Base-by-base conservation (phyloP, 2,329 filamentous ascomycete species). In the Xylaria sp. region DNA sequence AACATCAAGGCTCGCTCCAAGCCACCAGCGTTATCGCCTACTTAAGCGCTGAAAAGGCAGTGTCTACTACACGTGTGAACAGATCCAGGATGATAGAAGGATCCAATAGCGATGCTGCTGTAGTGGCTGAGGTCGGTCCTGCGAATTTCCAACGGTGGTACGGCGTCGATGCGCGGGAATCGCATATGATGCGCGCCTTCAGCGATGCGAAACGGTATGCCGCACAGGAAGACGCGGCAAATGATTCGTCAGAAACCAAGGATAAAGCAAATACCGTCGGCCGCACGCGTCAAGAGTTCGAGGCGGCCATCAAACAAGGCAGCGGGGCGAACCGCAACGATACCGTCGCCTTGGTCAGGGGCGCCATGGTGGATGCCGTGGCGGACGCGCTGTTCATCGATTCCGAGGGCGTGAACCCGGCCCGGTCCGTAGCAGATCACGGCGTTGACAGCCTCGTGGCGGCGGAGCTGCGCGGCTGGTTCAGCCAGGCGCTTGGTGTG, bases 391-490 rank as follows among this genome's bases (percentile, higher is more conserved):
- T 65, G 9, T 62, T 62, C 39, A 48, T 68, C 2, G 61, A 64
- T 20, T 47, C 39, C 1, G 46, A 54, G 17, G 56, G 45, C n/a
- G 52, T 69, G 1, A 55, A 62, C 42, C 26, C 56, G 2, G 49
- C 18, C n/a, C 57, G 60, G 41, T 34, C 59, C 1, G 56, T 69
- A 1, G 60, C 57, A 1, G 53, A 60, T 8, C 49, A 66, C 22
- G 68, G 67, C 2, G 56, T 69, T 2, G 67, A 70, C 50, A 68
- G 66, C 37, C 43, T 71, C 45, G 54, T 69, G 4, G 62, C 61
- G 7, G 66, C 65, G n/a, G 66, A 70, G 56, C 46, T 70, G 48
- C 58, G 65, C 17, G 68, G 66, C 44, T 70, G 67, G 68, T 59
- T 66, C 19, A 17, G 56, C 26, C 40, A 51, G 21, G 50, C 56